Percentiles rank a stretch among this genome's conserved stretches.
These are phyloP conservation scores for Penicillium silybi DNA, from an alignment of 495 filamentous ascomycete genomes.

Conservation along the genomic window DNA sequence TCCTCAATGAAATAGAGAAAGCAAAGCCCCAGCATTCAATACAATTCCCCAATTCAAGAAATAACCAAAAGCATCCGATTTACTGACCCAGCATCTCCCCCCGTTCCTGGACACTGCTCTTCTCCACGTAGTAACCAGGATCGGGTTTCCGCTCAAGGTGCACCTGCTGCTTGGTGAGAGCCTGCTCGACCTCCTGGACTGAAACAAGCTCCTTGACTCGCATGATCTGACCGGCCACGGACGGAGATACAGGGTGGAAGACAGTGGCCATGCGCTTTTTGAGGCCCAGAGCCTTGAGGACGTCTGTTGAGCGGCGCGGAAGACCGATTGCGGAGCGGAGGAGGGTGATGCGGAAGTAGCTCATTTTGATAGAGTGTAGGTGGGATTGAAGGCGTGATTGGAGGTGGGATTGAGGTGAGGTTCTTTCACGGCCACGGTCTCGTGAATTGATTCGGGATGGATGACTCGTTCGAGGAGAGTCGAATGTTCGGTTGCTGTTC, in stretches of 20 bases:
- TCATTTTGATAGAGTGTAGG: constrained; percentile 50
- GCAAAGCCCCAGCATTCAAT: neutral
- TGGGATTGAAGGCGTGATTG: neutral
- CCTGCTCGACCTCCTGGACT: constrained; percentile 73
- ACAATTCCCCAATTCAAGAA: neutral
- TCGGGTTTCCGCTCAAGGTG: constrained; percentile 72
- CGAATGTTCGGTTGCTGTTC: neutral
- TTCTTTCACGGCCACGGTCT: neutral
- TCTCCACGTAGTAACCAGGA: constrained; percentile 82
- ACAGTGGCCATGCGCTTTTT: constrained; percentile 84
- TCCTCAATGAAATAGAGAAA: neutral
- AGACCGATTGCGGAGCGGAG: constrained; percentile 91
- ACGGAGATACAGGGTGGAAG: constrained; percentile 80
- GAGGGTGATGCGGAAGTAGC: constrained; percentile 93
- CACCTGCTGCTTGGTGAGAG: constrained; percentile 70
- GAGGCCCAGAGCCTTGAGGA: constrained; percentile 85
- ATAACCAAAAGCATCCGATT: neutral
- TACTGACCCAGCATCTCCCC: constrained; percentile 18
- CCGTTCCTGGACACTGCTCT: constrained; percentile 33
- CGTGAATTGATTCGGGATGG: neutral
- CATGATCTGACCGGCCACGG: constrained; percentile 93
- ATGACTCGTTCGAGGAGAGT: neutral
- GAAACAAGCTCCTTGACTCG: constrained; percentile 93
- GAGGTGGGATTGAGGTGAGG: neutral
- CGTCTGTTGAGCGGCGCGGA: constrained; percentile 72